These are phyloP conservation scores for Thielaviopsis ethacetica DNA, from an alignment of 2,329 filamentous ascomycete species.

Conservation along the genomic window DNA sequence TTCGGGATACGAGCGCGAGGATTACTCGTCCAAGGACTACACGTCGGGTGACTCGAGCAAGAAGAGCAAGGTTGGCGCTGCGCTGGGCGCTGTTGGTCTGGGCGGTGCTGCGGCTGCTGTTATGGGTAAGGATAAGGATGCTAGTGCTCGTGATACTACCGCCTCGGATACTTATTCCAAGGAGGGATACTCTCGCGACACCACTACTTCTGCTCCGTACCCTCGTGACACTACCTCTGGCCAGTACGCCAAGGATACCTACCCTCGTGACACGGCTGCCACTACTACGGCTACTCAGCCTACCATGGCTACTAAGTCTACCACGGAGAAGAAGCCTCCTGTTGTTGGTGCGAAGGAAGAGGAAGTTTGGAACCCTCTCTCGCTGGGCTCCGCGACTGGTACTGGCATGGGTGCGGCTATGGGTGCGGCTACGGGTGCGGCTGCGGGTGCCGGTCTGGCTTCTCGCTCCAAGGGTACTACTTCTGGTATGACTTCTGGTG, in stretches of 20 bases:
- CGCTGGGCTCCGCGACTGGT: not conserved
- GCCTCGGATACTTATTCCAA: not conserved
- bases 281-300: not conserved
- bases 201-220: not conserved
- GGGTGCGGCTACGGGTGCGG: not conserved
- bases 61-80: not conserved
- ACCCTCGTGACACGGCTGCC: not conserved
- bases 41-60: not conserved
- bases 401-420: not conserved
- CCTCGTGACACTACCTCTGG: not conserved
- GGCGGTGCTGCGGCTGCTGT: not conserved
- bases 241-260: not conserved
- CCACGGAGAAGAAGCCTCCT: not conserved
- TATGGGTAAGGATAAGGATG: not conserved
- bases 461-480: not conserved
- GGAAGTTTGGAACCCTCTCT: slow-evolving; percentile 5
- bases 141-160: not conserved
- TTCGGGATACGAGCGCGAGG: not conserved
- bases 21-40: not conserved
- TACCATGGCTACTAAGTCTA: not conserved
- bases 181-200: not conserved
- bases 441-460: not conserved
- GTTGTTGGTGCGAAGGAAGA: not conserved
- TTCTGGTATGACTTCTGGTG: not conserved
- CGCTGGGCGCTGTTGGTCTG: not conserved